Conservation (phyloP, 768 basidiomycete genomes). For the Omphalotus guepiniiformis region DNA sequence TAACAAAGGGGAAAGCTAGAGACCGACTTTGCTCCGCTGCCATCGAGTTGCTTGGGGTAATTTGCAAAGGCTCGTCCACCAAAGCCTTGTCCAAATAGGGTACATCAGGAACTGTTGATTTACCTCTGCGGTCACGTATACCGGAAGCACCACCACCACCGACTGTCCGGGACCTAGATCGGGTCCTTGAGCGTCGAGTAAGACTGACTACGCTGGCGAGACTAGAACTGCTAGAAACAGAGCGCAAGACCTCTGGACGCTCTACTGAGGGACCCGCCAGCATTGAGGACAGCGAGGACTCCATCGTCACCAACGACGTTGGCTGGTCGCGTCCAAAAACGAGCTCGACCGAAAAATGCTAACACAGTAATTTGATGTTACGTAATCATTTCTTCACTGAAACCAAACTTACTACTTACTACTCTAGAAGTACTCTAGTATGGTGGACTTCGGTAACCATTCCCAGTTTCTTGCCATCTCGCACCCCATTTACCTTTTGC, state of each 20-base stretch:
- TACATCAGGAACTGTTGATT: neutral
- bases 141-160: constrained; percentile 19
- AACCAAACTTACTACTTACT: no score
- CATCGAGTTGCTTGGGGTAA: neutral
- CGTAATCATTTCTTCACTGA: no score
- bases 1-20: no score
- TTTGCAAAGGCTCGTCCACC: neutral
- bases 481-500: neutral
- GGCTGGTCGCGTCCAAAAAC: neutral
- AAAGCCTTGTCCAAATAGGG: neutral
- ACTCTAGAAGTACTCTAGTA: no score
- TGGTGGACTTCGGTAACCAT: no score
- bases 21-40: neutral
- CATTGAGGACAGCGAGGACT: constrained; percentile 26
- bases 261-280: neutral
- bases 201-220: constrained; percentile 47
- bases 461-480: neutral
- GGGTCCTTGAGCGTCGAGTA: constrained; percentile 47
- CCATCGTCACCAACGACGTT: constrained; percentile 22
- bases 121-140: neutral
- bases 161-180: constrained; percentile 48
- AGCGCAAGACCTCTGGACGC: constrained; percentile 29
- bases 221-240: constrained; percentile 47
- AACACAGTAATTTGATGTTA: no score
- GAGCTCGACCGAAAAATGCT: neutral